Evolutionary conservation across 208 protist genomes (phyloP).

Genomic region (Trypanosoma congolense): DNA sequence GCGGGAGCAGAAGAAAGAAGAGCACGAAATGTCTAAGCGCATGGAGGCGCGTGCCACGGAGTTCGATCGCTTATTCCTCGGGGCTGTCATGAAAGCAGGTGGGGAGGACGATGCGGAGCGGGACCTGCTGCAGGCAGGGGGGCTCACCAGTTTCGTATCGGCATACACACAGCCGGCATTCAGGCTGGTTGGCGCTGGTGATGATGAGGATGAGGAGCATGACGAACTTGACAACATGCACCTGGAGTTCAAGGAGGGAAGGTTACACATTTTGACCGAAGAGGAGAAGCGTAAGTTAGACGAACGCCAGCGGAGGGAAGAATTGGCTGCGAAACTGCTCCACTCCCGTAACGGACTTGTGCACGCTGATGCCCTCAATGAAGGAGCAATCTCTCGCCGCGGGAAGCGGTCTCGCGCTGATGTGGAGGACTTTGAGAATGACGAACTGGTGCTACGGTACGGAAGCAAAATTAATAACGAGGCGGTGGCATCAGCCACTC

Average conservation of each 20-base stretch:
- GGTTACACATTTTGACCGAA: constrained; percentile 74
- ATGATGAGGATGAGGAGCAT: constrained; percentile 29
- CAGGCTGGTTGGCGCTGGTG: constrained; percentile 1
- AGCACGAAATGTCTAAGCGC: constrained; percentile 54
- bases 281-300: constrained; percentile 62
- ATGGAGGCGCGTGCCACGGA: constrained; percentile 52
- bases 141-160: constrained; percentile 73
- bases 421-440: constrained; percentile 78
- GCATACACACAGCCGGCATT: constrained; percentile 30
- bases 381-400: constrained; percentile 23
- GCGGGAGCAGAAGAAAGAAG: constrained; percentile 75
- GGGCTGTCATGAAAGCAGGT: constrained; percentile 49
- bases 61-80: constrained; percentile 81
- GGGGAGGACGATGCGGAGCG: constrained; percentile 48
- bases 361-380: constrained; percentile 50
- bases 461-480: constrained; percentile 49
- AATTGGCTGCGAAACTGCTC: constrained; percentile 68
- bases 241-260: constrained; percentile 77
- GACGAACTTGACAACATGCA: constrained; percentile 76
- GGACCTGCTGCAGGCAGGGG: constrained; percentile 72
- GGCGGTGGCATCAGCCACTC: constrained; percentile 26
- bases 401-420: constrained; percentile 61
- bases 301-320: constrained; percentile 40
- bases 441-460: constrained; percentile 73
- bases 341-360: constrained; percentile 37